phyloP scores from a whole-genome alignment of 176 grass and related monocot genomes.

The Rhynchospora pubera region DNA sequence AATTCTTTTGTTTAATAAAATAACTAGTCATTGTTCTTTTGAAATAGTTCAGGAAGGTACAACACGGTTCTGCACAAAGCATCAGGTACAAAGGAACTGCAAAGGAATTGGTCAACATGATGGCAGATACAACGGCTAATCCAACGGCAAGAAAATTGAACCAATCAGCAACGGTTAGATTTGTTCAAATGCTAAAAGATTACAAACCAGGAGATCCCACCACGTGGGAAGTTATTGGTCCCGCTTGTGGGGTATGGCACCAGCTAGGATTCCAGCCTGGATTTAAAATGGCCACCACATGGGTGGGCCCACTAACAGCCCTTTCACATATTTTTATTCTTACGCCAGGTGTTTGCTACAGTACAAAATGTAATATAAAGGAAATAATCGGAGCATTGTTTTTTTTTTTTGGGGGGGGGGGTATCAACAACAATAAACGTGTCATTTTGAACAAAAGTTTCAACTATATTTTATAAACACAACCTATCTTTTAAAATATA shows the following conservation, averaged over 20 bases:
- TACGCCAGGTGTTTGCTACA: neutral
- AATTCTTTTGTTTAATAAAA: neutral
- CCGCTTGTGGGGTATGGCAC: neutral
- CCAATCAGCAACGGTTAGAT: neutral
- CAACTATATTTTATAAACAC: too few species aligned
- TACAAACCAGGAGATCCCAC: conserved; percentile 15
- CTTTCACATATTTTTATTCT: neutral
- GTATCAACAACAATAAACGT: too few species aligned
- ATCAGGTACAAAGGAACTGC: neutral
- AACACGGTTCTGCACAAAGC: neutral
- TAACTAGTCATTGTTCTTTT: neutral
- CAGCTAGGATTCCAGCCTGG: conserved; percentile 7
- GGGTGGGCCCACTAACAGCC: neutral
- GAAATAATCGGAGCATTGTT: too few species aligned
- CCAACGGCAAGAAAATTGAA: conserved; percentile 13
- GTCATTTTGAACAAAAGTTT: too few species aligned
- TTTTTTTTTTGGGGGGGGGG: too few species aligned
- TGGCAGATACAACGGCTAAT: neutral
- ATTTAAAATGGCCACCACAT: conserved; percentile 14
- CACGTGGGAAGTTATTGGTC: conserved; percentile 9
- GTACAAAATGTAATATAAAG: too few species aligned
- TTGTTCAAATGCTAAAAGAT: neutral
- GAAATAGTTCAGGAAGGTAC: neutral
- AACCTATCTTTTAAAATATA: too few species aligned
- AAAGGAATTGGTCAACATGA: neutral